Conservation (phyloP, 2,329 filamentous ascomycete genomes). For the Colletotrichum sp. region DNA sequence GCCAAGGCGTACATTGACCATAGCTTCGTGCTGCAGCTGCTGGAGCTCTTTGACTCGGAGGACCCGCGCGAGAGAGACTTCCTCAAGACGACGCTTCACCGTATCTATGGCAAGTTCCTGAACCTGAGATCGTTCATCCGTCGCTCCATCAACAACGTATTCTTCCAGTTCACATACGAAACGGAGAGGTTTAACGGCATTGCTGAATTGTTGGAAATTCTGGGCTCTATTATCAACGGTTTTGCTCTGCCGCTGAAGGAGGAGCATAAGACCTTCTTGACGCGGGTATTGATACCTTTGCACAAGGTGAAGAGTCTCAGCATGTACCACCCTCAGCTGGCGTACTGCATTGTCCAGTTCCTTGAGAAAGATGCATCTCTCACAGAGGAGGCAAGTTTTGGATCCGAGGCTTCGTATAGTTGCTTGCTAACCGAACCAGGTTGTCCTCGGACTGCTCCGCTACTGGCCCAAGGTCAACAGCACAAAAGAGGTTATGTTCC, state of each 20-base stretch:
- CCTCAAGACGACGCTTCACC: conserved; percentile 94
- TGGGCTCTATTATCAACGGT: conserved; percentile 98
- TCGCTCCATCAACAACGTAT: conserved; percentile 99
- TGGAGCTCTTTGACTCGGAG: conserved; percentile 99
- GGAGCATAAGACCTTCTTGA: conserved; percentile 98
- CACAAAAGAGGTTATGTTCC: conserved; percentile 99
- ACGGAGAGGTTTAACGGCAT: conserved; percentile 99
- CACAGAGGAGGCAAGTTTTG: conserved; percentile 82
- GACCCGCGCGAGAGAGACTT: conserved; percentile 97
- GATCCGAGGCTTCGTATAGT: background rate
- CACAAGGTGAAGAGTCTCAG: conserved; percentile 99
- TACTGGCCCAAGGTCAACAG: conserved; percentile 99
- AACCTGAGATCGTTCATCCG: conserved; percentile 97
- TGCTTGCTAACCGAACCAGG: conserved; percentile 53
- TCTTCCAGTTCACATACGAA: conserved; percentile 99
- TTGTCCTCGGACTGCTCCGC: conserved; percentile 89
- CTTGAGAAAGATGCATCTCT: conserved; percentile 96
- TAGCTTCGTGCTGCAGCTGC: conserved; percentile 91
- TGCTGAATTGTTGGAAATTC: conserved; percentile 92
- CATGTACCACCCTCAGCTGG: conserved; percentile 99
- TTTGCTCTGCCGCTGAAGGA: conserved; percentile 97
- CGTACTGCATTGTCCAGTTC: conserved; percentile 99
- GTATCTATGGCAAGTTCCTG: conserved; percentile 98
- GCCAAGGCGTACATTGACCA: conserved; percentile 99
- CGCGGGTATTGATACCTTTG: conserved; percentile 86